Evolutionary conservation across 2,329 filamentous ascomycete species (phyloP).

Genomic region (Parasarocladium wereldwijsianum): DNA sequence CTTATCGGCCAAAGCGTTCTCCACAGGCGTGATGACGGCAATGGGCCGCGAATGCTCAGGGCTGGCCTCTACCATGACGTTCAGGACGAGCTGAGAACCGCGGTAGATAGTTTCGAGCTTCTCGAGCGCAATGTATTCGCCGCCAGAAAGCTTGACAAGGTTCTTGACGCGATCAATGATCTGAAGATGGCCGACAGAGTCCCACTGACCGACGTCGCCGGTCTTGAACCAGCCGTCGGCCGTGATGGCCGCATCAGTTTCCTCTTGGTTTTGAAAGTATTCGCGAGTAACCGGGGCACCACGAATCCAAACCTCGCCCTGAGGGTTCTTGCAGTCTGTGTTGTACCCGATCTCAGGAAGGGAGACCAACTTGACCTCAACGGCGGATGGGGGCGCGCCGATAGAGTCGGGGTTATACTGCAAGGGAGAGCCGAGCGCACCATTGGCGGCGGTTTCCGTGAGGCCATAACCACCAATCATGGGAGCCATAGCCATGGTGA

Average conservation of each 20-base stretch:
- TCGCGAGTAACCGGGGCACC: conserved; percentile 59
- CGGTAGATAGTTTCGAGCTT: conserved; percentile 90
- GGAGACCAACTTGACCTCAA: conserved; percentile 88
- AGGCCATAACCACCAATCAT: conserved; percentile 93
- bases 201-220: conserved; percentile 87
- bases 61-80: conserved; percentile 79
- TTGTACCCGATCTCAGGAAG: conserved; percentile 80
- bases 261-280: conserved; percentile 77
- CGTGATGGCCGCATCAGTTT: conserved; percentile 65
- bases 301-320: conserved; percentile 86
- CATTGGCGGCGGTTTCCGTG: conserved; percentile 82
- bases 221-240: conserved; percentile 94
- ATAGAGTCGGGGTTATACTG: conserved; percentile 68
- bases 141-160: conserved; percentile 85
- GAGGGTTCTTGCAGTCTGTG: conserved; percentile 51
- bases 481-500: conserved; percentile 82
- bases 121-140: conserved; percentile 94
- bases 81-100: conserved; percentile 60
- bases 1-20: conserved; percentile 45
- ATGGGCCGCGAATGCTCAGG: conserved; percentile 62
- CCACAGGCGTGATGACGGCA: conserved; percentile 61
- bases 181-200: conserved; percentile 61
- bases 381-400: conserved; percentile 59
- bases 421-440: conserved; percentile 67
- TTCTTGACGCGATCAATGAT: conserved; percentile 98